A percentile compares a stretch with the other conserved stretches of the same genome.
phyloP scores from a whole-genome alignment of 2,329 filamentous ascomycete species.

The Drechslerella stenobrocha region DNA sequence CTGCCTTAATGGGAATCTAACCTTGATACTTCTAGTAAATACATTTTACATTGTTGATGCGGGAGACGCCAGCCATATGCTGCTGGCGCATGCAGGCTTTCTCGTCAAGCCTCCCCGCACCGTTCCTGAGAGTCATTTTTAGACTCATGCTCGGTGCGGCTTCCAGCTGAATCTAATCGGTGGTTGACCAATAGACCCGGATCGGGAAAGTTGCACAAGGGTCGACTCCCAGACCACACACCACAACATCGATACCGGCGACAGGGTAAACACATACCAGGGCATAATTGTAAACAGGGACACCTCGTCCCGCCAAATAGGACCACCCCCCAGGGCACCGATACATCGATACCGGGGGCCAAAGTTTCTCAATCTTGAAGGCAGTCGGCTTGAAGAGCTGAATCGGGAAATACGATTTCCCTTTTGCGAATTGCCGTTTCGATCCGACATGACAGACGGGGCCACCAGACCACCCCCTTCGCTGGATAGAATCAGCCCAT shows the following conservation, averaged over 20 bases:
- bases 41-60: neutral
- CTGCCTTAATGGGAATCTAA: neutral
- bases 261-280: no score
- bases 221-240: neutral
- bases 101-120: neutral
- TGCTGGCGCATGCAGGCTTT: neutral
- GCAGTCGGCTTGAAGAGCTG: neutral
- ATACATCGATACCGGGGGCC: no score
- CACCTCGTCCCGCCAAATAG: no score
- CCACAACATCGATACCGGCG: no score
- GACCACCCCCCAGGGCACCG: no score
- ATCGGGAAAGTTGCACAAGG: neutral
- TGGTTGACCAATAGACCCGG: neutral
- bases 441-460: neutral
- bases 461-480: neutral
- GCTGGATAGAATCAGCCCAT: no score
- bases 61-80: neutral
- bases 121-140: neutral
- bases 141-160: neutral
- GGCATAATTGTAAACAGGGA: no score
- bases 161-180: slow-evolving; percentile 2
- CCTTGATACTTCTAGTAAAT: neutral
- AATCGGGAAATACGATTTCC: neutral
- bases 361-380: no score
- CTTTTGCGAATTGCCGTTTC: neutral